Conservation (phyloP, 2,329 filamentous ascomycete genomes). For the Apiospora aurea region DNA sequence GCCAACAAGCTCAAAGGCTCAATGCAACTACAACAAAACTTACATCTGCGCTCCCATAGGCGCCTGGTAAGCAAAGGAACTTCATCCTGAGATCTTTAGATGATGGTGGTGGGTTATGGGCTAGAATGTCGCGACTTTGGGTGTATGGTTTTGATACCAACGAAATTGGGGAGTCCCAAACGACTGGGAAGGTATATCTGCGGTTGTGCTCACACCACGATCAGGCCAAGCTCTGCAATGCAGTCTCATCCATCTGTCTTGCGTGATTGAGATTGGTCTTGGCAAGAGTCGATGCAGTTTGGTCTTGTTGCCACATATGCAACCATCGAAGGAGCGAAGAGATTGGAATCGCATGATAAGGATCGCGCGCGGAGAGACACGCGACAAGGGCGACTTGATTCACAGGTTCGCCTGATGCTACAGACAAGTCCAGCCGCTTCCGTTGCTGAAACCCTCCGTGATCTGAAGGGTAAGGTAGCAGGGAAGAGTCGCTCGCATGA, state of each 20-base stretch:
- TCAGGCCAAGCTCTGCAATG: slow-evolving; percentile 4
- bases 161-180: neutral
- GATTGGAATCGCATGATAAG: neutral
- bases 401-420: neutral
- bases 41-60: slow-evolving; percentile 40
- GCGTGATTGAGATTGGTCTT: neutral
- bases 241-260: neutral
- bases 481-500: neutral
- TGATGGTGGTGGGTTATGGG: too few relatives aligned
- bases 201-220: neutral
- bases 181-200: neutral
- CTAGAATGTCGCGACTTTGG: neutral
- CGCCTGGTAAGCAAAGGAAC: slow-evolving; percentile 41
- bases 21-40: too few relatives aligned
- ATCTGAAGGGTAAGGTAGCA: neutral
- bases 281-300: neutral
- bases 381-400: neutral
- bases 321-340: neutral
- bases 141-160: neutral
- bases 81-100: slow-evolving; percentile 33
- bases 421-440: neutral
- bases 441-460: neutral
- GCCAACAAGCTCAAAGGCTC: too few relatives aligned
- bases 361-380: neutral
- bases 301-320: neutral